These are phyloP conservation scores for Melanogaster broomeanus DNA, from an alignment of 768 basidiomycete species.

Conservation along the genomic window DNA sequence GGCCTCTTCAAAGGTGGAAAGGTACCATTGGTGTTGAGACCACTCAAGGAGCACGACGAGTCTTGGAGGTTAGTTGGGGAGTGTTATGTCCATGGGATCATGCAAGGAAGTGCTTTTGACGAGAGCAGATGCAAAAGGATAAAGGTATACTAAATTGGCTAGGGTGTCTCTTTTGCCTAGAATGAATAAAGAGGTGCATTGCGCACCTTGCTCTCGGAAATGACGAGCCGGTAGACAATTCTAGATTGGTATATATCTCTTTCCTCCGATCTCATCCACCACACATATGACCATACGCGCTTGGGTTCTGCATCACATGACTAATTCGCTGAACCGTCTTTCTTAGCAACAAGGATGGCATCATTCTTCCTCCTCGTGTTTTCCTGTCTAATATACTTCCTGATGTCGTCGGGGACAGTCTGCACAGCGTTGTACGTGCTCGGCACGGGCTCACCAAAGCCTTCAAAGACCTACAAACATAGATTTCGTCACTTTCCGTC, in stretches of 20 bases:
- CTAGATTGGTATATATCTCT: too few species aligned
- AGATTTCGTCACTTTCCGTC: neutral
- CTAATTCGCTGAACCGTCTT: too few species aligned
- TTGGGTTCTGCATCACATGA: too few species aligned
- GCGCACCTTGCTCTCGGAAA: too few species aligned
- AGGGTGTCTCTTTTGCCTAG: too few species aligned
- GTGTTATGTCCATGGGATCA: neutral
- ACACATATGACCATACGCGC: too few species aligned
- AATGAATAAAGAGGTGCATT: too few species aligned
- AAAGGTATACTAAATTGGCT: neutral
- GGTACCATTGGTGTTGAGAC: neutral
- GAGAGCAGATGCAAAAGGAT: neutral
- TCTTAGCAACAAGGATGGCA: conserved; percentile 19
- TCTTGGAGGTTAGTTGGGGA: neutral
- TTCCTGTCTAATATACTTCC: conserved; percentile 19
- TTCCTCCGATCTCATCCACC: too few species aligned
- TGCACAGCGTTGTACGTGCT: conserved; percentile 18
- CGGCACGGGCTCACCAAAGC: conserved; percentile 24
- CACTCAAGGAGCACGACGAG: neutral
- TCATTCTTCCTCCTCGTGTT: conserved; percentile 25
- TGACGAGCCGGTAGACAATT: too few species aligned
- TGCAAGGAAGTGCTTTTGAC: neutral
- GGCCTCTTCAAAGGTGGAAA: neutral
- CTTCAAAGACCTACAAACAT: conserved; percentile 19
- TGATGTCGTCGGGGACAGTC: conserved; percentile 18